Conservation (phyloP, 805 yeast genomes). For the Lipomyces spencermartinsiae region DNA sequence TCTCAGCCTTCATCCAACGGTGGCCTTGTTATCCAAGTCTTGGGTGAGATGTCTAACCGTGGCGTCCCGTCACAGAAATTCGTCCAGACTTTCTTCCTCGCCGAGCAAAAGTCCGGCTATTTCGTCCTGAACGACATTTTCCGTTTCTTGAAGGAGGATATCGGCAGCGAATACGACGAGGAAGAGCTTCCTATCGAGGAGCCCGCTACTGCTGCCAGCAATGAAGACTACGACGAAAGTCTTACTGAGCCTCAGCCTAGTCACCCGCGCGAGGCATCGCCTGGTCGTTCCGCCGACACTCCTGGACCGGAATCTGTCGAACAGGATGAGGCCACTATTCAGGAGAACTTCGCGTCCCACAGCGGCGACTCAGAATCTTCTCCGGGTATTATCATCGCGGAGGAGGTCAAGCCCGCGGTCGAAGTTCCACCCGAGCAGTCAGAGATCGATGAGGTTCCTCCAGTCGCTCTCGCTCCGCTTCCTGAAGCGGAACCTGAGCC, state of each 20-base stretch:
- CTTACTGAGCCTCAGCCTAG: conserved; percentile 2
- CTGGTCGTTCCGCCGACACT: conserved; percentile 20
- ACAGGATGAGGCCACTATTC: conserved; percentile 86
- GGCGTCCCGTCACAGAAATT: conserved; percentile 48
- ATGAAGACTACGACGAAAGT: conserved; percentile 4
- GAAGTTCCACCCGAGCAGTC: conserved; percentile 24
- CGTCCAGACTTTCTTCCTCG: conserved; percentile 51
- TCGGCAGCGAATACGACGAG: conserved; percentile 28
- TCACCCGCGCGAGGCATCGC: conserved; percentile 10
- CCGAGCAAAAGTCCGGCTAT: conserved; percentile 44
- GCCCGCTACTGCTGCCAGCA: not conserved
- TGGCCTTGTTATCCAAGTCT: conserved; percentile 49
- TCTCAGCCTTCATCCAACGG: conserved; percentile 45
- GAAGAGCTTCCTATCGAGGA: conserved; percentile 16
- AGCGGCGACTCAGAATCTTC: conserved; percentile 11
- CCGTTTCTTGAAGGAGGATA: conserved; percentile 47
- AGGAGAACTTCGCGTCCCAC: conserved; percentile 91
- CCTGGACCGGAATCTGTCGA: conserved; percentile 62
- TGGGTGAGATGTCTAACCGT: conserved; percentile 50
- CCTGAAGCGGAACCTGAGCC: conserved; percentile 15
- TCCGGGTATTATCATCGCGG: conserved; percentile 24
- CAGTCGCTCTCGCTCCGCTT: conserved; percentile 25
- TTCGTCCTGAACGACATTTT: conserved; percentile 50
- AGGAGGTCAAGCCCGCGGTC: conserved; percentile 24
- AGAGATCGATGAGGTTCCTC: conserved; percentile 32